Evolutionary conservation across 208 protist species (phyloP).

Genomic region (Vickermania ingenoplastis): DNA sequence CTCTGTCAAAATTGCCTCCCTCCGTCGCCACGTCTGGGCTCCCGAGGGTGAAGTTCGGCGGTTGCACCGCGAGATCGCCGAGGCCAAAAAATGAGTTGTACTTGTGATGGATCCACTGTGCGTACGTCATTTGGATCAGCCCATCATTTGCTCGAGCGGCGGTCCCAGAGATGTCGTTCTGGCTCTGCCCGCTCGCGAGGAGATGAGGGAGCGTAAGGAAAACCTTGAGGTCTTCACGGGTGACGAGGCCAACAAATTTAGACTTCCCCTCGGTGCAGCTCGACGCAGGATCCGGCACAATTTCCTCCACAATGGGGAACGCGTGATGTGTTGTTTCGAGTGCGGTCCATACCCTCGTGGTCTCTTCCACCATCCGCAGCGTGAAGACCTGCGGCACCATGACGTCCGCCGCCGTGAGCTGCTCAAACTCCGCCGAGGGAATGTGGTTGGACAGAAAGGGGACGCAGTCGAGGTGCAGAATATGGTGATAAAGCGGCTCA

Average conservation of each 20-base stretch:
- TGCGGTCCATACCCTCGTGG: conserved; percentile 56
- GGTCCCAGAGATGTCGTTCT: not conserved
- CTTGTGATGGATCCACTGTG: conserved; percentile 66
- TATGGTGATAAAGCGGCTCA: conserved; percentile 87
- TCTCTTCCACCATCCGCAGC: conserved; percentile 47
- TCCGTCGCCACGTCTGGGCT: not conserved
- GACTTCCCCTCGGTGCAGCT: not conserved
- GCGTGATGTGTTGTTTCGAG: conserved; percentile 83
- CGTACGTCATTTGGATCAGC: conserved; percentile 65
- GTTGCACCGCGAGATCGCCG: conserved; percentile 6
- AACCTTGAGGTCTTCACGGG: conserved; percentile 75
- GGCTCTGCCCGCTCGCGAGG: not conserved
- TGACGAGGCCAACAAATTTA: conserved; percentile 76
- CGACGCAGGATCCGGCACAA: conserved; percentile 3
- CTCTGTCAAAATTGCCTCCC: not conserved
- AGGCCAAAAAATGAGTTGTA: conserved; percentile 47
- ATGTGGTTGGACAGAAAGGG: conserved; percentile 77
- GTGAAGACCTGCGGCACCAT: conserved; percentile 83
- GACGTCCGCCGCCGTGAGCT: conserved; percentile 80
- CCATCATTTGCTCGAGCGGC: conserved; percentile 5
- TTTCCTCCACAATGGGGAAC: conserved; percentile 86
- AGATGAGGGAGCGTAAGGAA: conserved; percentile 63
- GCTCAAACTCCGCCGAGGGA: conserved; percentile 66
- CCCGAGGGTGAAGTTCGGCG: not conserved
- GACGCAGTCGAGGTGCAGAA: conserved; percentile 82